These are phyloP conservation scores for Fusarium pseudocircinatum DNA, from an alignment of 2,329 filamentous ascomycete species.

Conservation along the genomic window DNA sequence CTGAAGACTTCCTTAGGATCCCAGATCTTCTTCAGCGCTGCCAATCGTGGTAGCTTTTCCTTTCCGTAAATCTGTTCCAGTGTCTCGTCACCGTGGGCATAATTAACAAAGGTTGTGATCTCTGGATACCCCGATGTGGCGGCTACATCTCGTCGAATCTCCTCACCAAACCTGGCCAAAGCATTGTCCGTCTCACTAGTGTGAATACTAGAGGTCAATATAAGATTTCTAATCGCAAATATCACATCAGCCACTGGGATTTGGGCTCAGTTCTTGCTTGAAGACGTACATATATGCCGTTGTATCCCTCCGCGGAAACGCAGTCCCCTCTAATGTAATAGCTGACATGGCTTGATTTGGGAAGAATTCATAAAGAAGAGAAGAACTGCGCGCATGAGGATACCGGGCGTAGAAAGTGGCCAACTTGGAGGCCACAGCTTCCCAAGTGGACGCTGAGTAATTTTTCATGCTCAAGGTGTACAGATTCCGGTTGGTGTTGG, in stretches of 20 bases:
- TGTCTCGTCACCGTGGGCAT: neutral
- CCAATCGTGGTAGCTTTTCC: fast-evolving
- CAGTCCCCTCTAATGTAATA: neutral
- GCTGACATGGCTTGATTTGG: neutral
- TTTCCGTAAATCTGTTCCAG: neutral
- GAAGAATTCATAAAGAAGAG: neutral
- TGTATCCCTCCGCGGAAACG: neutral
- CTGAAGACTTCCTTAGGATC: neutral
- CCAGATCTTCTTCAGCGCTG: neutral
- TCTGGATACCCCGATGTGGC: neutral
- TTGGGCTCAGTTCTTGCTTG: fast-evolving
- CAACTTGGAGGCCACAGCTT: neutral
- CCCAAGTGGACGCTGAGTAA: neutral
- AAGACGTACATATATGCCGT: neutral
- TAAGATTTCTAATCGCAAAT: fast-evolving
- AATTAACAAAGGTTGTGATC: neutral
- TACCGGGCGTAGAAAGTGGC: neutral
- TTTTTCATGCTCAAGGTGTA: neutral
- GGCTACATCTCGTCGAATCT: neutral
- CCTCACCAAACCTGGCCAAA: neutral
- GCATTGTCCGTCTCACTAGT: neutral
- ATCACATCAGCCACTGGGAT: fast-evolving
- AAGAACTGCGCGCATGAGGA: neutral
- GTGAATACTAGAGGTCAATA: neutral
- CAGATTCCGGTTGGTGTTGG: neutral